These are phyloP conservation scores for Fusarium sp. DNA, from an alignment of 2,329 filamentous ascomycete genomes.

Conservation along the genomic window DNA sequence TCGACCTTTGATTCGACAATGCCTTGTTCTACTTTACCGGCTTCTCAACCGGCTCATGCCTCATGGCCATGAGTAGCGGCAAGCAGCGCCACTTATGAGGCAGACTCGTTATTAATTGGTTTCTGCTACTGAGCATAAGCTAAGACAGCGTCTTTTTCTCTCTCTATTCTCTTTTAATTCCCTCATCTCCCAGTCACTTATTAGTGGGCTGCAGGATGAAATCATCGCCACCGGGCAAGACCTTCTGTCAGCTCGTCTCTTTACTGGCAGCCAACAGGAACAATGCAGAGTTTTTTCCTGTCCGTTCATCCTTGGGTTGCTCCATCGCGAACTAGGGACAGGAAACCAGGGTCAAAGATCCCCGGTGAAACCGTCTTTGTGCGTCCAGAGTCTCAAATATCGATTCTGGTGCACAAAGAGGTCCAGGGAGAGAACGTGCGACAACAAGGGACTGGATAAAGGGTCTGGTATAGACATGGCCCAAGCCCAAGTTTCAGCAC, in stretches of 20 bases:
- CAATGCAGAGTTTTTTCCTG: constrained; percentile 36
- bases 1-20: constrained; percentile 10
- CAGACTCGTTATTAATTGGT: constrained; percentile 1
- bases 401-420: constrained; percentile 17
- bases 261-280: constrained; percentile 5
- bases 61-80: constrained; percentile 17
- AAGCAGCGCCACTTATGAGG: constrained; percentile 18
- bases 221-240: constrained; percentile 29
- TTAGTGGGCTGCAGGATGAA: constrained; percentile 26
- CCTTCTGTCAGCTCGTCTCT: constrained; percentile 3
- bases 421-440: constrained; percentile 5
- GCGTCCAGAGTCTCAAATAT: constrained; percentile 27
- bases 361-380: constrained; percentile 35
- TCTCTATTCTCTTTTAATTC: constrained; percentile 28
- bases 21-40: constrained; percentile 5
- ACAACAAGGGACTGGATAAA: constrained; percentile 24
- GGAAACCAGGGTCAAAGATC: constrained; percentile 25
- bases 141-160: constrained; percentile 12
- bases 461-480: constrained; percentile 17
- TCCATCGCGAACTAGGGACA: constrained; percentile 16
- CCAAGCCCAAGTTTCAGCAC: constrained; percentile 30
- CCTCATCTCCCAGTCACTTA: constrained; percentile 29
- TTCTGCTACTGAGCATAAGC: neutral
- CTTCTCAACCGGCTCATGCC: constrained; percentile 1
- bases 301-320: constrained; percentile 4